Percentiles rank a stretch among this genome's conserved stretches.
Conservation (phyloP, 352 stramenopile genomes). For the Phytophthora citrophthora region DNA sequence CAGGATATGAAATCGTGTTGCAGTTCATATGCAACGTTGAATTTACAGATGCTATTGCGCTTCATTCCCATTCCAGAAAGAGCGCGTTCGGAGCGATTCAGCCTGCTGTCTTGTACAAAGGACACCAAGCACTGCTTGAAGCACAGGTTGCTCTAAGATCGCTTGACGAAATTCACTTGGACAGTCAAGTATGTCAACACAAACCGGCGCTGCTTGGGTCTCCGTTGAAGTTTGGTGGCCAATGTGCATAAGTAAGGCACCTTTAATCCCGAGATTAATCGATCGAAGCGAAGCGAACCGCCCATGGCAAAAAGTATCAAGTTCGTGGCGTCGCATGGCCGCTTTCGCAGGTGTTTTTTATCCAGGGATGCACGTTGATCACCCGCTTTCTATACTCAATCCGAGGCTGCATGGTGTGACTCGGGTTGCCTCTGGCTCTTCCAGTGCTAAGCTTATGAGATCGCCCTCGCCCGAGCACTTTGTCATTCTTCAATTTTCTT, state of each 20-base stretch:
- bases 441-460: neutral
- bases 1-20: too few relatives aligned
- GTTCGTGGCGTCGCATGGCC: slow-evolving; percentile 23
- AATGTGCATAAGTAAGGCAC: slow-evolving; percentile 9
- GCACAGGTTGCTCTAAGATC: neutral
- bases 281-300: slow-evolving; percentile 21
- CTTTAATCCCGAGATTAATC: slow-evolving; percentile 20
- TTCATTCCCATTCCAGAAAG: too few relatives aligned
- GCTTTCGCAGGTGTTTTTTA: slow-evolving; percentile 11
- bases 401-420: slow-evolving; percentile 1
- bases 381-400: slow-evolving; percentile 13
- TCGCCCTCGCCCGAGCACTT: slow-evolving; percentile 1
- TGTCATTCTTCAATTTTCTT: slow-evolving; percentile 30
- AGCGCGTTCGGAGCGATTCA: neutral
- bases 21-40: too few relatives aligned
- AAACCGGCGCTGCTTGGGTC: slow-evolving; percentile 10
- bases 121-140: neutral
- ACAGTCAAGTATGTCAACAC: neutral
- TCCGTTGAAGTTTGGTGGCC: slow-evolving; percentile 10
- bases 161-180: neutral
- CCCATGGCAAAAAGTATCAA: slow-evolving; percentile 23
- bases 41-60: too few relatives aligned
- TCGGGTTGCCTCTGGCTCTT: slow-evolving; percentile 28
- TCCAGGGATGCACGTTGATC: slow-evolving; percentile 13
- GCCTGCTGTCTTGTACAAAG: slow-evolving; percentile 2